Conservation (phyloP, 495 filamentous ascomycete species). For the Usnea hakonensis region DNA sequence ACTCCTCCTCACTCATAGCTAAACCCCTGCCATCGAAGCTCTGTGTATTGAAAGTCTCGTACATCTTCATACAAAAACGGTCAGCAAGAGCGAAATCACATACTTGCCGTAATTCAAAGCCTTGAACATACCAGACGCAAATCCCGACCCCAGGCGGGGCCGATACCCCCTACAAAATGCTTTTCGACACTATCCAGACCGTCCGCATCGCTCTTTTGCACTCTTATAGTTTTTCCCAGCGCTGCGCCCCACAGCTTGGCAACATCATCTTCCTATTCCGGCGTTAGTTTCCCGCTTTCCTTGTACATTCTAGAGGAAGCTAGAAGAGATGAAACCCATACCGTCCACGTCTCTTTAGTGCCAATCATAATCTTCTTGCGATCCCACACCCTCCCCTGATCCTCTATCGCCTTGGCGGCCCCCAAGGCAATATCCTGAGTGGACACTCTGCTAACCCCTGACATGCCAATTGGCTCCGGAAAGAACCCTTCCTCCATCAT, state of each 20-base stretch:
- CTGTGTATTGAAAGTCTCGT: not conserved
- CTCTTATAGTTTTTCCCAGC: constrained; percentile 7
- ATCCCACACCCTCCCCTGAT: constrained; percentile 1
- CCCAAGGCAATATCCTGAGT: constrained; percentile 3
- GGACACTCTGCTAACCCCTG: constrained; percentile 4
- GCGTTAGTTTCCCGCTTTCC: too few species aligned
- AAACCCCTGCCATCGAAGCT: not conserved
- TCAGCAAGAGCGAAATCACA: too few species aligned
- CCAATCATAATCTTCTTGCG: constrained; percentile 8
- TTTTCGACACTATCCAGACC: constrained; percentile 1
- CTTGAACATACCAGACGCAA: too few species aligned
- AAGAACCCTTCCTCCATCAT: constrained; percentile 2
- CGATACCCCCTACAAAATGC: not conserved
- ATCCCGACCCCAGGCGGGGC: not conserved
- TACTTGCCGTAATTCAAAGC: too few species aligned
- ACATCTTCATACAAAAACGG: constrained; percentile 5
- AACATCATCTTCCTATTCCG: not conserved
- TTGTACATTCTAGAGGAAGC: too few species aligned
- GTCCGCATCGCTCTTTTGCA: not conserved
- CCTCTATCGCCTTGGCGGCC: constrained; percentile 2
- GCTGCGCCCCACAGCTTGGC: not conserved
- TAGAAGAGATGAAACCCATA: not conserved
- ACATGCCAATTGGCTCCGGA: not conserved
- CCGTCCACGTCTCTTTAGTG: not conserved
- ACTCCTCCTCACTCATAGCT: constrained; percentile 7